These are phyloP conservation scores for Grigorovia humatica DNA, from an alignment of 805 yeast species.

Conservation along the genomic window DNA sequence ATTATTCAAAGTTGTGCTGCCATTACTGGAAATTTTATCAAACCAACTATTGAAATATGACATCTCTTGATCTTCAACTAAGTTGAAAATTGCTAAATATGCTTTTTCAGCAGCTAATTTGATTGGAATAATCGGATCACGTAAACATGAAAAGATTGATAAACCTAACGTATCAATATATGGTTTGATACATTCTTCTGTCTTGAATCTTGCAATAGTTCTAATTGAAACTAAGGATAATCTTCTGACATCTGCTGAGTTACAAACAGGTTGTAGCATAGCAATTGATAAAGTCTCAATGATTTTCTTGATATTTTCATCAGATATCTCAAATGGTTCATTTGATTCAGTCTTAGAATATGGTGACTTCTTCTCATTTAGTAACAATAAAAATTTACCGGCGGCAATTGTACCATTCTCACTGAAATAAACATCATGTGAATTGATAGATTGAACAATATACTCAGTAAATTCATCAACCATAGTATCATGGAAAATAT, in stretches of 20 bases:
- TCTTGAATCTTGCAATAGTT: conserved; percentile 59
- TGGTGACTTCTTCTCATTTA: conserved; percentile 34
- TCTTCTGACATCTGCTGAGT: conserved; percentile 69
- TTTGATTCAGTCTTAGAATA: conserved; percentile 20
- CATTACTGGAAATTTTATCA: conserved; percentile 28
- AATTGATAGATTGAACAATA: conserved; percentile 36
- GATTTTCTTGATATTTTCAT: conserved; percentile 33
- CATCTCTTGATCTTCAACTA: conserved; percentile 57
- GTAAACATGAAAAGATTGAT: conserved; percentile 66
- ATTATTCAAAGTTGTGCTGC: conserved; percentile 21
- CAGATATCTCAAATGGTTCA: conserved; percentile 32
- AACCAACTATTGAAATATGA: conserved; percentile 58
- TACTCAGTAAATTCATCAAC: conserved; percentile 40
- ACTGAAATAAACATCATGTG: conserved; percentile 40
- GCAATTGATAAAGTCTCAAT: conserved; percentile 41
- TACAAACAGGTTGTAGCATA: conserved; percentile 44
- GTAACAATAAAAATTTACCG: conserved; percentile 63
- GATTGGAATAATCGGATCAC: conserved; percentile 85
- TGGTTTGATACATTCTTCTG: conserved; percentile 40
- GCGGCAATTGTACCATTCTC: conserved; percentile 73
- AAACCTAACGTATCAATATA: conserved; percentile 52
- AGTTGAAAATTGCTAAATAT: conserved; percentile 56
- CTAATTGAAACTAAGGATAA: conserved; percentile 65
- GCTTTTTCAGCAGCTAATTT: conserved; percentile 93
- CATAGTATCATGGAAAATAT: conserved; percentile 45